Evolutionary conservation across 768 basidiomycete genomes (phyloP), one percentile per base, ranked within the genome.

Genomic region (Tricholoma sp.): DNA sequence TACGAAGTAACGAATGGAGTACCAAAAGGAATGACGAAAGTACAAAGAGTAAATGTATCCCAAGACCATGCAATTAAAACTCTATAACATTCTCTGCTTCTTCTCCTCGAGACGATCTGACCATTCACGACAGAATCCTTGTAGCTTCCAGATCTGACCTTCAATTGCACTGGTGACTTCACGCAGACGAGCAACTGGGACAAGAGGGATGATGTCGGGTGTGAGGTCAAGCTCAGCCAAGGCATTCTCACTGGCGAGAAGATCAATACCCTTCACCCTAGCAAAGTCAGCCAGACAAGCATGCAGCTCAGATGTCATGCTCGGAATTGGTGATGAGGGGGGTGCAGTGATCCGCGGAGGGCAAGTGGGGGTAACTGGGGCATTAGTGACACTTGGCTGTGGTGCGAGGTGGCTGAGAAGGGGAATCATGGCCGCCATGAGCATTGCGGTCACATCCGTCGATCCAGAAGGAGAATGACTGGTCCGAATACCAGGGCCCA

Each of bases 181-280:
- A 22, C 54, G 39, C 29, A 66, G 37, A 19, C 59, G 60, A 50
- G 54, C 39, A 35, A 59, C 54, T 32, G 56, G 57, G 12, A 62
- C 61, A 10, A 58, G 39, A 31, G 59, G 27, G 27, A 67, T 58
- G 31, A 67, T 59, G 46, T 60, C 64, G 5, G 66, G 65, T 5
- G 60, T 66, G 18, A 64, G 37, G 10, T 56, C 47, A 29, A 50
- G 29, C 41, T 24, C 54, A 3, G 24, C 9, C 47, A 56, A 50
- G n/a, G 22, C 22, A 18, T 8, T 27, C 32, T 56, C 27, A 21
- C 41, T 49, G 10, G 39, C 19, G 16, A 39, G 50, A 22, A 56
- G 47, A 46, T 56, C 56, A 51, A 56, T 29, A 19, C 34, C 43
- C 32, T 56, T 43, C 14, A 39, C 16, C 10, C 16, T 18, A 22